Evolutionary conservation across 2,329 filamentous ascomycete species (phyloP), one percentile per base, ranked within the genome.

Genomic region (Apiospora pterosperma): DNA sequence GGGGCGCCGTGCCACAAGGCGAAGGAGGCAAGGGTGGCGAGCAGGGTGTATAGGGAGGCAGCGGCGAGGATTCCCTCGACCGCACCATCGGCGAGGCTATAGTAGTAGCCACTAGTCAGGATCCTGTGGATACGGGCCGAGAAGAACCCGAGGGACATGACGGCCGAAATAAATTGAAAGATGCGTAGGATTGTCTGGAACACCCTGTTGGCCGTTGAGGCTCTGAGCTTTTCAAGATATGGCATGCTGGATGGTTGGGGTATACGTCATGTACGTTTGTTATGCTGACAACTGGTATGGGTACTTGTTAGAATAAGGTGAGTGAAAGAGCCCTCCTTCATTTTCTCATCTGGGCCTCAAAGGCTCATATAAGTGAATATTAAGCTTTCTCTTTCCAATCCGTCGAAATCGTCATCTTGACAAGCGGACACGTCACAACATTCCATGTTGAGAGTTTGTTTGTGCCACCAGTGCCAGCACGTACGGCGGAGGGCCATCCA

Each of bases 61-160:
- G 80, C 80, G 11, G 78, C 76, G 25, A 82, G 76, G 59, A 81
- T 81, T 62, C 79, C 79, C 68, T 81, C 78, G 41, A 82, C 79
- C 21, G 79, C 70, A 28, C 70, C 70, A 7, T 66, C 62, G 28
- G 76, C 74, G 55, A 75, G 77, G 41, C 76, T 73, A 23, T 72
- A 71, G n/a, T 76, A 68, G 74, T 71, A 36, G 62, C 71, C 68
- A 73, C 76, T 65, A 25, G 74, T 76, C 65, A 78, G 76, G 62
- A 81, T 76, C 44, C 78, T 79, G 70, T 73, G 74, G 11, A 81
- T 34, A 31, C 79, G 78, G 5, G 69, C 66, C n/a, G 77, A 77
- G 75, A 82, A 82, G 67, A 81, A 66, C 48, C 76, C 77, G 31
- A 82, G 75, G 4, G 80, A 81, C 66, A 78, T 73, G 63, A 76